phyloP scores from a whole-genome alignment of 176 grass and related monocot species.

The Ampelocalamus luodianensis region DNA sequence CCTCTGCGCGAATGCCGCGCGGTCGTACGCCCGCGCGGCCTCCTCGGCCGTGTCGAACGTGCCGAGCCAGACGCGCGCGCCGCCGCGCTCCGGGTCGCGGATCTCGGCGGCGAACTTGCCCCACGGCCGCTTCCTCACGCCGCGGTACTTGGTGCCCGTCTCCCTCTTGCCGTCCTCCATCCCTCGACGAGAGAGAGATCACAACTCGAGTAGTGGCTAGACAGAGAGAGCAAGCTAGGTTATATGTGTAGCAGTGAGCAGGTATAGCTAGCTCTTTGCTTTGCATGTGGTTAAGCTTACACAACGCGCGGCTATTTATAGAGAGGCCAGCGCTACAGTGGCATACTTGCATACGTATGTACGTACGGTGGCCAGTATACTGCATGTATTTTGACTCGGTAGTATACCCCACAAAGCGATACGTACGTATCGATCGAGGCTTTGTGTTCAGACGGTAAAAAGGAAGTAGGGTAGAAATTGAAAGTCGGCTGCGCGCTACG shows the following conservation, averaged over 20 bases:
- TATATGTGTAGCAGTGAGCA: background rate
- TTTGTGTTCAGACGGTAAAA: background rate
- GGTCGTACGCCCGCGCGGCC: conserved; percentile 72
- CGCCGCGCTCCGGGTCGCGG: conserved; percentile 60
- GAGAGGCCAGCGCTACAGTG: background rate
- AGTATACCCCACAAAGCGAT: background rate
- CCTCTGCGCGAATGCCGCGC: conserved; percentile 50
- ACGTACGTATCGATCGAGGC: background rate
- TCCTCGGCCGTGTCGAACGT: conserved; percentile 72
- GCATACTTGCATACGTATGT: background rate
- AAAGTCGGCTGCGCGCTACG: background rate
- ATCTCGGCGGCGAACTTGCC: conserved; percentile 77
- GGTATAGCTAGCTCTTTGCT: background rate
- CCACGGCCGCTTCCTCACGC: conserved; percentile 66
- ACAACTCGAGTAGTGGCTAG: background rate
- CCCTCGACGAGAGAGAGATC: background rate
- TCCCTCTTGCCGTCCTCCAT: conserved; percentile 32
- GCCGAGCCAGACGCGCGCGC: conserved; percentile 67
- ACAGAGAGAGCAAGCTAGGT: conserved; percentile 7
- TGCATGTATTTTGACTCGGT: background rate
- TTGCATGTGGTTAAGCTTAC: background rate
- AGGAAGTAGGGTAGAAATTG: background rate
- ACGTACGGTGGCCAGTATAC: background rate
- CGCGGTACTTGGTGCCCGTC: conserved; percentile 57
- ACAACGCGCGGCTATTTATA: conserved; percentile 27